Base-by-base conservation (phyloP, 2,329 filamentous ascomycete species). In the Aulographum hederae region DNA sequence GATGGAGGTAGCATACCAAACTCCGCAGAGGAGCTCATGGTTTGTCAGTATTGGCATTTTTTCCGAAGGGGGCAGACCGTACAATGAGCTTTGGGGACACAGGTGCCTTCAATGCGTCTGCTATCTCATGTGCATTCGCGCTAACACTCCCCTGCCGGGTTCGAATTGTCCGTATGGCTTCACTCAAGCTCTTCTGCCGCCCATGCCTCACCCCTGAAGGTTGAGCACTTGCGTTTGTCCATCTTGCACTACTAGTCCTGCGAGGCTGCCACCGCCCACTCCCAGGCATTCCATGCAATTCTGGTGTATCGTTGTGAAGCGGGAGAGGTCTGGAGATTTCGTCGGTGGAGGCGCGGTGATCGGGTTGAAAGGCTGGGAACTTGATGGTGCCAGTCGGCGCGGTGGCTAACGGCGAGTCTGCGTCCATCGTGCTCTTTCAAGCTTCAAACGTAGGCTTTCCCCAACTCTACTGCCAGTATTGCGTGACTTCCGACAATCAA, bases 1-100 rank as follows among this genome's bases (percentile, higher is more conserved):
- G 39, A 91, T 89, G 27, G 86, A 95, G 16, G 85, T 92, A 51
- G 79, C 69, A 61, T 95, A 98, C 89, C 89, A 95, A 47, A 86
- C 58, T 35, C 85, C 59, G 56, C 86, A 95, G 30, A 94, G 73
- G 31, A 68, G 56, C 86, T 94, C 54, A 42, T 43, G 4, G 25
- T 37, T n/a, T n/a, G n/a, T n/a, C n/a, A n/a, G n/a, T 41, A 50
- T 51, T 38, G 48, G 39, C 43, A 31, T 32, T 29, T 32, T 26
- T 18, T 28, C 26, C 25, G n/a, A 26, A 6, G 10, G 10, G 29
- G 11, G 16, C 40, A 25, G 33, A 31, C 54, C 60, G 28, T 77
- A 94, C 86, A 53, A 93, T 72, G 39, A 95, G 70, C 54, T 66
- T 84, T 38, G 80, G 76, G 11, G 86, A 95, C 19, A 98, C 67